Evolutionary conservation across 2,329 filamentous ascomycete species (phyloP), one percentile per base, ranked within the genome.

Genomic region (Torrubiellomyces zombiae): DNA sequence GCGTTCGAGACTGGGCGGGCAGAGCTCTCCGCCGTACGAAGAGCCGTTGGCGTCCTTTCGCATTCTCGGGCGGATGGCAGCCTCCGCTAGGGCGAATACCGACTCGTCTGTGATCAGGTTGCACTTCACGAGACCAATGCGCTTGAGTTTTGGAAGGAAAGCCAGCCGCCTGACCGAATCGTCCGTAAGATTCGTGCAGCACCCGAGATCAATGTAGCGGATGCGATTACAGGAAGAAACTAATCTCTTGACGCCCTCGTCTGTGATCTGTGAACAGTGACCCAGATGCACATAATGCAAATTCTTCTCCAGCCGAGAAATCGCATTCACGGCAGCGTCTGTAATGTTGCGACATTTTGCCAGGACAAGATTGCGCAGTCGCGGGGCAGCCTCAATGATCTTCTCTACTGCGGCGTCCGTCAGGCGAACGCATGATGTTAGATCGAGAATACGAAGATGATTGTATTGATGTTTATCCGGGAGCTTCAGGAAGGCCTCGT

Each of bases 181-280:
- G 39, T 98, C 89, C 0, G 89, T 95, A 32, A 98, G 58, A 38
- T 81, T 75, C 9, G 67, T 69, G 51, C 89, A 98, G 55, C 89
- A 95, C n/a, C 89, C 89, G 21, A 98, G 58, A 45, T 98, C 89
- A 35, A 98, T 98, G 47, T 98, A 98, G 28, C 89, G 70, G 37
- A 98, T 95, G 14, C 89, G 72, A 42, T 86, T 95, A 59, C 89
- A 98, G 26, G 61, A 62, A 37, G 76, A 74, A 19, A 94, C 82
- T 16, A 98, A 62, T 28, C 73, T 74, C 39, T 79, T 78, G 11
- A 98, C 82, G 2, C 82, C 85, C 18, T 73, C 64, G 43, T 98
- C 89, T 0, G 86, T 94, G 43, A 98, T 85, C 23, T 85, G 73
- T 15, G 71, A 70, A 50, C 89, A 98, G 48, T 98, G 89, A 7